These are phyloP conservation scores for Camellia oleifera DNA, from an alignment of 179 eudicot genomes.

Conservation along the genomic window DNA sequence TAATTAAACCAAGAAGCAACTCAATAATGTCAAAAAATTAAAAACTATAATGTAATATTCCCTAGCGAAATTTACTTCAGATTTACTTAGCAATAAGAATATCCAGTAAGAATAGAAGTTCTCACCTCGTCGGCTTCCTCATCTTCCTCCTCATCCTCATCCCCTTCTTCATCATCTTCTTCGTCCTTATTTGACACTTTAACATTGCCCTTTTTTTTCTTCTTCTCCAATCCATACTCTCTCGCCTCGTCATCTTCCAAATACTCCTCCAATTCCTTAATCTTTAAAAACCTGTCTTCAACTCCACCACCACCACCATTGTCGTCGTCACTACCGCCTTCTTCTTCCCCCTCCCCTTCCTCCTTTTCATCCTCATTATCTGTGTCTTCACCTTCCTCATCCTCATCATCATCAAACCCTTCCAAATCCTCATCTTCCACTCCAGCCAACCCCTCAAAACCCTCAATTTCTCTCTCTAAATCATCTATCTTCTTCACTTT, in stretches of 20 bases:
- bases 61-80: background rate
- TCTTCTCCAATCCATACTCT: slow-evolving; percentile 50
- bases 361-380: slow-evolving; percentile 35
- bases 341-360: slow-evolving; percentile 23
- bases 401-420: slow-evolving; percentile 19
- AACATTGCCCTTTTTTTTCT: slow-evolving; percentile 21
- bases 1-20: background rate
- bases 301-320: slow-evolving; percentile 33
- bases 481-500: slow-evolving; percentile 17
- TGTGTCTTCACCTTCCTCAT: slow-evolving; percentile 23
- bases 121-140: slow-evolving; percentile 36
- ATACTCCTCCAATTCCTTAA: slow-evolving; percentile 66
- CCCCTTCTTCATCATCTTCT: slow-evolving; percentile 26
- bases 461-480: slow-evolving; percentile 20
- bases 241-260: slow-evolving; percentile 51
- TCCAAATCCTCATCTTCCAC: slow-evolving; percentile 24
- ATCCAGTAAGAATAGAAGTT: background rate
- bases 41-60: background rate
- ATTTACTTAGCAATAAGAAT: background rate
- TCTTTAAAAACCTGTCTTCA: slow-evolving; percentile 70
- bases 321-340: slow-evolving; percentile 22
- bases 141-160: slow-evolving; percentile 11
- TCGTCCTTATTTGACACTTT: slow-evolving; percentile 22
- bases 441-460: slow-evolving; percentile 10
- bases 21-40: too few species aligned